Percentiles rank a stretch among this genome's conserved stretches.
Evolutionary conservation across 352 stramenopile genomes (phyloP).

Genomic region (Phytophthora constricta): DNA sequence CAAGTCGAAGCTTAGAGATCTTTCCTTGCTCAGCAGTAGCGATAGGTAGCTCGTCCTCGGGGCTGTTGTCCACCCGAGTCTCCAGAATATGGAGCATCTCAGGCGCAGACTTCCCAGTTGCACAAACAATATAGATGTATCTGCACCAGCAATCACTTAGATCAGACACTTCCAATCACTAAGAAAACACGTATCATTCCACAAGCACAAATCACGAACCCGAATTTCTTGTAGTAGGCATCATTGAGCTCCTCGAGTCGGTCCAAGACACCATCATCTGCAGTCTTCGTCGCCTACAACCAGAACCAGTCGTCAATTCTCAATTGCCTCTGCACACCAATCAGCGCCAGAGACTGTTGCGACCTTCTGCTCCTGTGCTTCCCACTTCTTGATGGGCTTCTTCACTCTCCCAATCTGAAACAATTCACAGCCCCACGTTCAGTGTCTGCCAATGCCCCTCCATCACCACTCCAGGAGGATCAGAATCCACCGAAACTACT

Average conservation of each 20-base stretch:
- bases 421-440: not conserved
- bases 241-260: conserved; percentile 71
- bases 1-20: conserved; percentile 75
- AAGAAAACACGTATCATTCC: too few relatives aligned
- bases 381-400: conserved; percentile 71
- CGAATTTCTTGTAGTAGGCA: conserved; percentile 73
- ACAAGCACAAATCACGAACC: conserved; percentile 30
- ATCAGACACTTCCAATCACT: too few relatives aligned
- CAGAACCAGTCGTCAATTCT: not conserved
- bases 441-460: not conserved
- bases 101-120: conserved; percentile 74
- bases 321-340: too few relatives aligned
- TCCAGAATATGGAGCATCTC: conserved; percentile 82
- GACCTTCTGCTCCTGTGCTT: conserved; percentile 80
- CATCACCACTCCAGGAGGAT: not conserved
- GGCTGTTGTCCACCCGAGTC: conserved; percentile 52
- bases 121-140: conserved; percentile 86
- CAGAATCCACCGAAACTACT: not conserved
- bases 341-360: not conserved
- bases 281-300: conserved; percentile 58
- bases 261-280: conserved; percentile 55
- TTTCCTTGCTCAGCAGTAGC: conserved; percentile 78
- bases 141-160: conserved; percentile 18
- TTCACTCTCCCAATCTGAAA: conserved; percentile 72
- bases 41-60: conserved; percentile 57